Base-by-base conservation (phyloP, 805 yeast species). In the Cyberlindnera mississippiensis region DNA sequence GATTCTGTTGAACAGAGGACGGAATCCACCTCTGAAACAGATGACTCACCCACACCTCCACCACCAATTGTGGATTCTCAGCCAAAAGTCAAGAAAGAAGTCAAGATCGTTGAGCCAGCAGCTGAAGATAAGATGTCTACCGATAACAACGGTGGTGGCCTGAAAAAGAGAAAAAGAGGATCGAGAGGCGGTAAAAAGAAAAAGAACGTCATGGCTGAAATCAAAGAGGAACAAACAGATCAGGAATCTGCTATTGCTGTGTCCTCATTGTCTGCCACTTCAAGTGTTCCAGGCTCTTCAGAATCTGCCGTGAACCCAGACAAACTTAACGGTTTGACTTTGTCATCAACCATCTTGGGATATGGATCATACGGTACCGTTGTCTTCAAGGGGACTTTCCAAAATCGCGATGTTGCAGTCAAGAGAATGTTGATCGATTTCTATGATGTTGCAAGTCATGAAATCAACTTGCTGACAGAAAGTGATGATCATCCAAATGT, bases 401-500 rank as follows among this genome's bases (percentile, higher is more conserved):
- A 91, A 57, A 82, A 80, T 51, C 73, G 99, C 42, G 96, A 95
- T 1, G 99, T 93, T 6, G 99, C 99, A 0, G 95, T 93, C 6
- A 93, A 93, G 61, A 68, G 98, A 54, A 86, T 93, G 95, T 68
- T 93, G 40, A 72, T 90, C 28, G 96, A 90, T 59, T 93, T 90
- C 57, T 91, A 85, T 62, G 97, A 93, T 56, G 78, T 91, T 43
- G 98, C 98, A 2, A 82, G 88, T 8, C 96, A 87, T 52, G 99
- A 91, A 57, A 95, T 93, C 11, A 75, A 82, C 19, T 63, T 91
- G 12, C 65, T 91, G 27, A 95, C 91, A 45, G 97, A 91, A 59
- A 86, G 96, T 65, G 99, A 93, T 55, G 96, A 89, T 60, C 98
- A 91, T 63, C 93, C 96, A 2, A 93, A 93, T 58, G 98, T 93